Evolutionary conservation across 352 stramenopile species (phyloP), one percentile per base, ranked within the genome.

Genomic region (Phytophthora pseudosyringae): DNA sequence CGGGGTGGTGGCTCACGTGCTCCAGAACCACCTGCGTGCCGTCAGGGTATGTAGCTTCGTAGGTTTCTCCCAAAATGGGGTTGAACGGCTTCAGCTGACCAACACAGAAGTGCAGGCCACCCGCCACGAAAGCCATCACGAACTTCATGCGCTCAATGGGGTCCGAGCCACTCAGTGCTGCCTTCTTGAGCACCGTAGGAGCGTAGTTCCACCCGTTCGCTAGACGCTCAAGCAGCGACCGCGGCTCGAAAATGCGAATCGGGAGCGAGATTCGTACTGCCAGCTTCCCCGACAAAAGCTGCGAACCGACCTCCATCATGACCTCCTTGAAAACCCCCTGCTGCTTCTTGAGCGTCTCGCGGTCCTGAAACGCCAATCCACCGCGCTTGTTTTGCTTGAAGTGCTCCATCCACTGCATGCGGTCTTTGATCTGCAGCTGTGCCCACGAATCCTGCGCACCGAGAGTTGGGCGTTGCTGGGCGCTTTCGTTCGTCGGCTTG

Each of bases 71-170:
- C 29, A 94, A 35, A 29, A 94, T 91, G 36, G 86, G 86, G 55
- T 91, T 94, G 66, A 94, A 94, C 4, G 86, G 86, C 56, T 94
- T 94, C 48, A 86, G 69, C 55, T 91, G 83, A 5, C 81, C 80
- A 28, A 87, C 62, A 45, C 85, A 91, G 59, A 90, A 91, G 61
- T 94, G 85, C 26, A 90, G 69, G 1, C 85, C 85, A 18, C 77
- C 81, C 3, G 79, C 71, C 18, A 86, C 78, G 46, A 92, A 94
- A 35, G 80, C 73, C 60, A 94, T 90, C 3, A 90, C 71, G 32
- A 81, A 72, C 64, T 90, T 89, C 67, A 94, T 76, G 12, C 85
- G 81, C 52, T 92, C 83, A 15, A 88, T 41, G 6, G 85, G 79
- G 12, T 92, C 83, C 4, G 60, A 41, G 4, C 51, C 32, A 49